Evolutionary conservation across 176 grass and related monocot genomes (phyloP), one percentile per base, ranked within the genome.

Genomic region (Carex pumila): DNA sequence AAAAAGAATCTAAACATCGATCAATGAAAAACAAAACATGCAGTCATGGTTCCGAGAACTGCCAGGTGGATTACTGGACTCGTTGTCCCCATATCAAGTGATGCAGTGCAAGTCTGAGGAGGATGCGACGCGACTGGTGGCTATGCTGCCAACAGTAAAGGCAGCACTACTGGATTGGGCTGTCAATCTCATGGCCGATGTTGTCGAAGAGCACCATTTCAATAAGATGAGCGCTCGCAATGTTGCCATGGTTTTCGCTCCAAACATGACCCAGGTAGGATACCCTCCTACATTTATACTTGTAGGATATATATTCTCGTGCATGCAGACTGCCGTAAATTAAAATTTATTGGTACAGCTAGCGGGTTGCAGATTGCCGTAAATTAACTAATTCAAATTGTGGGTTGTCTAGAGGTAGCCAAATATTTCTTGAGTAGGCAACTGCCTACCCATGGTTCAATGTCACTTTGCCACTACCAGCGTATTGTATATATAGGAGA

Each of bases 21-120:
- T 25, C n/a, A 85, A 60, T 15, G 22, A 76, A 60, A 45, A 45
- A 62, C 12, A 39, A 45, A 72, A 45, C 34, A 76, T 63, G 13
- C 77, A 90, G 90, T 92, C 95, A 0, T 98, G 95, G 95, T 98
- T 95, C 86, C 86, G 95, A 8, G 92, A 98, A 86, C 89, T 98
- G 34, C 92, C 95, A 15, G 82, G 87, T 15, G 92, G 95, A 0
- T 43, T 94, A 3, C 82, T 98, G 8, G 95, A 93, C 86, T 86
- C 89, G 45, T 75, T 98, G 54, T 91, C 92, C 8, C 55, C 89
- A 60, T 84, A 90, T 15, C 90, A 94, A 81, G 91, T 94, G 74
- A 84, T 73, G 82, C 87, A 89, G 22, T 94, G 95, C 89, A 66
- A 86, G 62, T 79, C 90, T 32, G 89, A 77, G 84, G 92, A 90